phyloP scores from a whole-genome alignment of 805 yeast species.

The Lipomyces sp. region DNA sequence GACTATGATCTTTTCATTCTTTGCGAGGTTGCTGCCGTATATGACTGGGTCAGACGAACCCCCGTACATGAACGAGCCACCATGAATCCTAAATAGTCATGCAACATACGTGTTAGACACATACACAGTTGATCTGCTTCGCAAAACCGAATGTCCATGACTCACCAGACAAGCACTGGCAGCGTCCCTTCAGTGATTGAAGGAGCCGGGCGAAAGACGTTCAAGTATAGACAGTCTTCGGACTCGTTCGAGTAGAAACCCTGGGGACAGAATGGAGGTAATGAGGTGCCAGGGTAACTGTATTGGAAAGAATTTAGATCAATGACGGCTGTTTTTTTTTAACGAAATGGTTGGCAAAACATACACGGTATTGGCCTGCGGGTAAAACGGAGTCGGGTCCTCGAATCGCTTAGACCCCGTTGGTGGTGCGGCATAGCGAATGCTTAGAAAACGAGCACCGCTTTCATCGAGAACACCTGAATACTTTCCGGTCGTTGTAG shows the following conservation, averaged over 20 bases:
- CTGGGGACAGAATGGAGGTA: slow-evolving; percentile 27
- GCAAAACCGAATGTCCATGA: neutral
- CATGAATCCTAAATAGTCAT: slow-evolving; percentile 40
- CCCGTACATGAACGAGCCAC: slow-evolving; percentile 40
- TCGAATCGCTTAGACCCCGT: slow-evolving; percentile 17
- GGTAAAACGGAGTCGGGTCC: slow-evolving; percentile 17
- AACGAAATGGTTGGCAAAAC: neutral
- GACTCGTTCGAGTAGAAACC: slow-evolving; percentile 6
- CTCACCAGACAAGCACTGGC: slow-evolving; percentile 23
- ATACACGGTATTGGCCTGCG: slow-evolving; percentile 6
- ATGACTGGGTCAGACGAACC: slow-evolving; percentile 33
- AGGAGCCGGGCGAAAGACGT: slow-evolving; percentile 22
- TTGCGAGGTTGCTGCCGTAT: slow-evolving; percentile 31
- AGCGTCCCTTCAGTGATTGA: neutral
- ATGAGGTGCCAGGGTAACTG: slow-evolving; percentile 20
- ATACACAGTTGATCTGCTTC: neutral
- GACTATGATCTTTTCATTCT: slow-evolving; percentile 28
- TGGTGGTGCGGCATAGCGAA: slow-evolving; percentile 28
- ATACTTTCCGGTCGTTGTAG: slow-evolving; percentile 24
- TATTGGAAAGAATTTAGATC: neutral
- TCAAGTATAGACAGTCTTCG: slow-evolving; percentile 29
- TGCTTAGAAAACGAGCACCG: slow-evolving; percentile 21
- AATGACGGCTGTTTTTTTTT: no score
- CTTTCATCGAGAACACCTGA: slow-evolving; percentile 8
- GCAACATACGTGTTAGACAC: neutral